Evolutionary conservation across 192 early-diverging fungal species (phyloP).

Genomic region (Coemansia erecta): DNA sequence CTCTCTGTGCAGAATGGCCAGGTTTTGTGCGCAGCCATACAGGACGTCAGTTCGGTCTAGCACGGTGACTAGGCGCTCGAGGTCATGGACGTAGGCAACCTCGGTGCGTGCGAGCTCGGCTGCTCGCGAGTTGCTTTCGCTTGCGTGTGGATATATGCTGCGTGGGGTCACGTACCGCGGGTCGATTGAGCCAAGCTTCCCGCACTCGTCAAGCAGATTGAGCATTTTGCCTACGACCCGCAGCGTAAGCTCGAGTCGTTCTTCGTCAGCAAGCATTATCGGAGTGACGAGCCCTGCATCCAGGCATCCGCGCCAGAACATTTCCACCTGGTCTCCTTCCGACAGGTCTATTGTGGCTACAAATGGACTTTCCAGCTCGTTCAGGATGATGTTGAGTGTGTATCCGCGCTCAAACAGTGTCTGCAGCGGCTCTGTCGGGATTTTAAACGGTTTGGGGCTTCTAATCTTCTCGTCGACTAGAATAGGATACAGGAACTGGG

Average conservation of each 20-base stretch:
- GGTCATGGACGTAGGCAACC: slow-evolving; percentile 49
- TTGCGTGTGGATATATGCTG: slow-evolving; percentile 34
- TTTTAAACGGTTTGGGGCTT: slow-evolving; percentile 10
- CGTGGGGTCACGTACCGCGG: slow-evolving; percentile 33
- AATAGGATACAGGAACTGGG: slow-evolving; percentile 38
- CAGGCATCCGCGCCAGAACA: slow-evolving; percentile 49
- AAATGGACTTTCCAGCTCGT: slow-evolving; percentile 52
- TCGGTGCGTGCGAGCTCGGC: slow-evolving; percentile 48
- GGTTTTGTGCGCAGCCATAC: slow-evolving; percentile 22
- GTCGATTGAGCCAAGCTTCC: slow-evolving; percentile 18
- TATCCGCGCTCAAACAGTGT: slow-evolving; percentile 46
- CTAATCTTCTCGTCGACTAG: slow-evolving; percentile 37
- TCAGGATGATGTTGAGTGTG: slow-evolving; percentile 50
- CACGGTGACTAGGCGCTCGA: slow-evolving; percentile 28
- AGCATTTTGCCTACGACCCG: slow-evolving; percentile 24
- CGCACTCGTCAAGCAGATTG: slow-evolving; percentile 33
- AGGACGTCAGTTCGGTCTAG: slow-evolving; percentile 10
- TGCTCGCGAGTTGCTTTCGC: slow-evolving; percentile 6
- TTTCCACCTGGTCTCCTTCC: slow-evolving; percentile 26
- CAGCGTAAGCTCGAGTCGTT: slow-evolving; percentile 29
- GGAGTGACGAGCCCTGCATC: slow-evolving; percentile 28
- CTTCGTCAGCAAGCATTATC: slow-evolving; percentile 2
- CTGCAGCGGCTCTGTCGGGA: slow-evolving; percentile 30
- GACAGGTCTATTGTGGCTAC: slow-evolving; percentile 44
- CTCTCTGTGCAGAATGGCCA: slow-evolving; percentile 34